Base-by-base conservation (phyloP, 768 basidiomycete species). In the Suillus brevipes region DNA sequence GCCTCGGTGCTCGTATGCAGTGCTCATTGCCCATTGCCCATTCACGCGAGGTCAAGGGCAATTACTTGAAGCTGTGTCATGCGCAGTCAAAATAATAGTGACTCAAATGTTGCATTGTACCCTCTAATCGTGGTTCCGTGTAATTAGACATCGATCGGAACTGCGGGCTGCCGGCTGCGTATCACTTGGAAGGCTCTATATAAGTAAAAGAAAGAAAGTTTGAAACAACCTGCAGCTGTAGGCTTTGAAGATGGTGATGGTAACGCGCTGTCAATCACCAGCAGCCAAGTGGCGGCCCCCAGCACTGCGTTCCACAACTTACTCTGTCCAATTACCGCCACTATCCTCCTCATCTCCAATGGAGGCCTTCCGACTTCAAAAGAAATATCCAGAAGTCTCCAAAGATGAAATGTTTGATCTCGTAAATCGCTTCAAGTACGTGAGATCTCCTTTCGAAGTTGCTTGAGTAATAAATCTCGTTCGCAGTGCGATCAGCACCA, bases 371-470 rank as follows among this genome's bases (percentile, higher is more conserved):
- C 89, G 89, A 78, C 83, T 97, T 16, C 91, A 94, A 74, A 94
- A 90, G 82, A 97, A 96, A 78, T 95, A 90, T 73, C 94, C 96
- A 18, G 90, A 96, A 71, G 89, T 97, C 69, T 83, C 92, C 49
- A 87, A 89, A 73, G 95, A 97, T 83, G 95, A 96, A 80, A 94
- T 98, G 89, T 90, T 95, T 71, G 89, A 93, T 74, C 87, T 99
- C 76, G 88, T 97, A 78, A 94, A 90, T 77, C 87, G 89, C 65
- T 99, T 99, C 90, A 97, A 97, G 97, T 97, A 71, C 70, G 95
- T 85, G 43, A 60, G 5, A 50, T 63, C 55, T 16, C 37, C 16
- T 52, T 37, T 13, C 47, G 53, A 25, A 14, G 25, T 67, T 53
- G 37, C 25, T 49, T 42, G 45, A 50, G 57, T 64, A 34, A 64